Evolutionary conservation across 2,329 filamentous ascomycete genomes (phyloP).

Genomic region (Fusarium foetens): DNA sequence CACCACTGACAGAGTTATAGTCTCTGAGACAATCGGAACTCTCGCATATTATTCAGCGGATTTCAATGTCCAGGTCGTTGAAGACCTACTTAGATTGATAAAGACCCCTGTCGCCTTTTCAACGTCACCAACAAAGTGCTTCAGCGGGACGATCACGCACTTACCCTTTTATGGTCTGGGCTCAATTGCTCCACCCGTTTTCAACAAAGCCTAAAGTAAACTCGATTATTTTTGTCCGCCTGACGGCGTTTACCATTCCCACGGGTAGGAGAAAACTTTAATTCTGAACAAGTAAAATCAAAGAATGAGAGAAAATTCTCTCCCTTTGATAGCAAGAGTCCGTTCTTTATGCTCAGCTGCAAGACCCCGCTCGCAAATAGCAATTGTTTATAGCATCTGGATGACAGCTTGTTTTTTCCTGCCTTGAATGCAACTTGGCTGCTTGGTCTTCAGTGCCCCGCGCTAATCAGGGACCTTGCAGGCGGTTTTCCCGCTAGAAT

Average conservation of each 20-base stretch:
- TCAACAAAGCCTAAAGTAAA: neutral
- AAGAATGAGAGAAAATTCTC: neutral
- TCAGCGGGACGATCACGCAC: slow-evolving; percentile 27
- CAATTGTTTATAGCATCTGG: neutral
- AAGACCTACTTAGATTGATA: slow-evolving; percentile 27
- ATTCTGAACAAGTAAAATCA: neutral
- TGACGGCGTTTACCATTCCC: slow-evolving; percentile 18
- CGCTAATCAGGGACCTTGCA: slow-evolving; percentile 40
- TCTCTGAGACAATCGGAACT: neutral
- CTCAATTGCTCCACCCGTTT: neutral
- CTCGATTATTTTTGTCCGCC: slow-evolving; percentile 15
- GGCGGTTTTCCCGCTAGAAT: slow-evolving; percentile 32
- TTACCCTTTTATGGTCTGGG: slow-evolving; percentile 5
- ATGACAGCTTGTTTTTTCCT: neutral
- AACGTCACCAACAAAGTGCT: neutral
- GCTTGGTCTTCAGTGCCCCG: slow-evolving; percentile 15
- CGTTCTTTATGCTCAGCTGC: neutral
- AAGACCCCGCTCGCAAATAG: neutral
- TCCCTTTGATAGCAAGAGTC: too few relatives aligned
- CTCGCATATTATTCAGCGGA: neutral
- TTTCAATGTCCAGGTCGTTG: neutral
- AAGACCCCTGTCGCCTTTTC: slow-evolving; percentile 22
- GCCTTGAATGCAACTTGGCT: neutral
- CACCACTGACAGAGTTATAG: neutral
- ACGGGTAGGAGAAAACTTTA: neutral